These are phyloP conservation scores for Chlorella sp. DNA, from an alignment of 139 green algal species.

Conservation along the genomic window DNA sequence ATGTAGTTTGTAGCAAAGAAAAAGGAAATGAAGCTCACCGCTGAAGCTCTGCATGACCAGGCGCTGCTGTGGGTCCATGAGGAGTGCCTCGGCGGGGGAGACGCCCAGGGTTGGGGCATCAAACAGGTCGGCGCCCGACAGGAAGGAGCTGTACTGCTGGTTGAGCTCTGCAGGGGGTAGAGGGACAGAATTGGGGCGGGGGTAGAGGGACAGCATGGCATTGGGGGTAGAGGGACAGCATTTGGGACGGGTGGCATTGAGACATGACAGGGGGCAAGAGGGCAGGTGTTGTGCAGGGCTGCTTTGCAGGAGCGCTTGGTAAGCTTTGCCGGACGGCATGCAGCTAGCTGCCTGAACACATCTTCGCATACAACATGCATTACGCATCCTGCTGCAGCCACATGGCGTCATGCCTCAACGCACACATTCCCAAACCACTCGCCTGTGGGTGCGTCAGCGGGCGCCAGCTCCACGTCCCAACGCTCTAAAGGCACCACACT, in stretches of 20 bases:
- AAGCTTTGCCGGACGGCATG: too few relatives aligned
- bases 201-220: too few relatives aligned
- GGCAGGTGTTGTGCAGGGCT: neutral
- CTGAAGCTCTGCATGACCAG: conserved; percentile 65
- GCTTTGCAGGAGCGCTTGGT: neutral
- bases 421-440: neutral
- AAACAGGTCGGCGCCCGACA: conserved; percentile 63
- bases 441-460: conserved; percentile 27
- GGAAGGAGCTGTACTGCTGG: conserved; percentile 68
- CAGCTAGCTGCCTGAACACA: too few relatives aligned
- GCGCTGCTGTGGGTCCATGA: conserved; percentile 88
- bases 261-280: neutral
- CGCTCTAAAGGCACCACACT: conserved; percentile 55
- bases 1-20: too few relatives aligned
- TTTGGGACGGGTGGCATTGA: neutral
- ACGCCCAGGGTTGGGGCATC: conserved; percentile 55
- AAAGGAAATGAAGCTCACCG: neutral
- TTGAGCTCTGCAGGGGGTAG: conserved; percentile 33
- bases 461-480: conserved; percentile 57
- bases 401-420: too few relatives aligned
- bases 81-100: conserved; percentile 62
- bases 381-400: too few relatives aligned
- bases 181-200: neutral
- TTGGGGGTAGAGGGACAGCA: too few relatives aligned
- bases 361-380: too few relatives aligned